A percentile compares a stretch with the other conserved stretches of the same genome.
Conservation (phyloP, 2,329 filamentous ascomycete genomes). For the Daldinia sp. region DNA sequence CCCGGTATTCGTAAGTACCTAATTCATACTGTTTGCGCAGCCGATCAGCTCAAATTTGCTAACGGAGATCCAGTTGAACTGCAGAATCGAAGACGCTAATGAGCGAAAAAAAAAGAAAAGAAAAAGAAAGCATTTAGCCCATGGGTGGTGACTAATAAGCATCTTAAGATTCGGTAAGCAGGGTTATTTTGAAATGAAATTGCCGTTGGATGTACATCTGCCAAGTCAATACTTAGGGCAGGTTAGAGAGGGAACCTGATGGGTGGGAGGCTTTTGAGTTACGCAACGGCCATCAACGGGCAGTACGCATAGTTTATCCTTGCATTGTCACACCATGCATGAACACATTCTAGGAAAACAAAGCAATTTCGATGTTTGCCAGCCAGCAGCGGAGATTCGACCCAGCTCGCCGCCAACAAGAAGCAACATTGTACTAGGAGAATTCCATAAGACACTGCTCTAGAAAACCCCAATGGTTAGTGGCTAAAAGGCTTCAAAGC, state of each 20-base stretch:
- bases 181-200: conserved; percentile 17
- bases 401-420: conserved; percentile 19
- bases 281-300: conserved; percentile 22
- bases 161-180: not conserved
- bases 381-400: conserved; percentile 16
- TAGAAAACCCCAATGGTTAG: conserved; percentile 12
- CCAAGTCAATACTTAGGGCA: conserved; percentile 8
- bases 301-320: conserved; percentile 15
- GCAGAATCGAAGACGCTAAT: conserved; percentile 14
- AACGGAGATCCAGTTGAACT: conserved; percentile 3
- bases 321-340: conserved; percentile 31
- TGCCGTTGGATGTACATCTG: not conserved
- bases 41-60: conserved; percentile 16
- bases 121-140: conserved; percentile 8
- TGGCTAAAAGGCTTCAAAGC: conserved; percentile 14
- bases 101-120: conserved; percentile 1
- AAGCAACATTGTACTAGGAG: conserved; percentile 20
- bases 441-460: conserved; percentile 12
- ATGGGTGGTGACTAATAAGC: conserved; percentile 1
- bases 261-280: conserved; percentile 17
- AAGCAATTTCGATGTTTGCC: conserved; percentile 31
- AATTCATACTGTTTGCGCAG: conserved; percentile 8
- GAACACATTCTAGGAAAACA: conserved; percentile 31
- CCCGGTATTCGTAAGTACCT: conserved; percentile 1
- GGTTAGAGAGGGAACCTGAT: conserved; percentile 1